Percentiles rank a stretch among this genome's conserved stretches.
phyloP scores from a whole-genome alignment of 2,329 filamentous ascomycete species.

The Arachnomyces sp. region DNA sequence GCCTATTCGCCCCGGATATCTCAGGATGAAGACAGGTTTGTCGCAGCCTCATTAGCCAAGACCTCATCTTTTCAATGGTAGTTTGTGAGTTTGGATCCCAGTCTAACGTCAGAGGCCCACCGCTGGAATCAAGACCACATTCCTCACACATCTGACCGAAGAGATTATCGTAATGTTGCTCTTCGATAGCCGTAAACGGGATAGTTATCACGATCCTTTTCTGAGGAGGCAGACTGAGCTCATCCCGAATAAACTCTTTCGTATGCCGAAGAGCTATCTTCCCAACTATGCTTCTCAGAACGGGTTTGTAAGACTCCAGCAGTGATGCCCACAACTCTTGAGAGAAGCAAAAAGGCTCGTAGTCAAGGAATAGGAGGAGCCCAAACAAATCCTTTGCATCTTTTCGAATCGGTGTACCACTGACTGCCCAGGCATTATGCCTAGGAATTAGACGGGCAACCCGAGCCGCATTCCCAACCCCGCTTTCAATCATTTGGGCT shows the following conservation, averaged over 20 bases:
- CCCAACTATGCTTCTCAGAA: slow-evolving; percentile 63
- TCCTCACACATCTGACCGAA: slow-evolving; percentile 67
- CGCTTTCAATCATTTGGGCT: slow-evolving; percentile 86
- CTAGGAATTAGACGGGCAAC: slow-evolving; percentile 74
- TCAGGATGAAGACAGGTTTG: slow-evolving; percentile 83
- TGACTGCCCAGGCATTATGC: slow-evolving; percentile 83
- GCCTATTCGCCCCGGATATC: slow-evolving; percentile 59
- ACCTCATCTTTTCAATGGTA: slow-evolving; percentile 63
- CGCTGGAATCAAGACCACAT: slow-evolving; percentile 57
- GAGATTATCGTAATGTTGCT: slow-evolving; percentile 74
- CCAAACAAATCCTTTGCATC: slow-evolving; percentile 71
- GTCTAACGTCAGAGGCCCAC: slow-evolving; percentile 50
- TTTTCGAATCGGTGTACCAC: slow-evolving; percentile 80
- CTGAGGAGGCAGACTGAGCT: slow-evolving; percentile 72
- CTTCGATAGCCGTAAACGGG: slow-evolving; percentile 82
- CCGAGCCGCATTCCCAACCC: slow-evolving; percentile 71
- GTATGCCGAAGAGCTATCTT: slow-evolving; percentile 73
- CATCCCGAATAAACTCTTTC: slow-evolving; percentile 69
- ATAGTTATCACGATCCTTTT: slow-evolving; percentile 80
- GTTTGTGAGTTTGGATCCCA: slow-evolving; percentile 56
- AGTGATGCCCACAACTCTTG: slow-evolving; percentile 61
- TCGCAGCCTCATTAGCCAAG: slow-evolving; percentile 67
- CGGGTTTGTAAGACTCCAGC: slow-evolving; percentile 49
- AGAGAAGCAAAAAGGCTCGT: slow-evolving; percentile 63
- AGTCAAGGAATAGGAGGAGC: slow-evolving; percentile 69